Base-by-base conservation (phyloP, 176 grass and related monocot species). In the Oryza brachyantha region DNA sequence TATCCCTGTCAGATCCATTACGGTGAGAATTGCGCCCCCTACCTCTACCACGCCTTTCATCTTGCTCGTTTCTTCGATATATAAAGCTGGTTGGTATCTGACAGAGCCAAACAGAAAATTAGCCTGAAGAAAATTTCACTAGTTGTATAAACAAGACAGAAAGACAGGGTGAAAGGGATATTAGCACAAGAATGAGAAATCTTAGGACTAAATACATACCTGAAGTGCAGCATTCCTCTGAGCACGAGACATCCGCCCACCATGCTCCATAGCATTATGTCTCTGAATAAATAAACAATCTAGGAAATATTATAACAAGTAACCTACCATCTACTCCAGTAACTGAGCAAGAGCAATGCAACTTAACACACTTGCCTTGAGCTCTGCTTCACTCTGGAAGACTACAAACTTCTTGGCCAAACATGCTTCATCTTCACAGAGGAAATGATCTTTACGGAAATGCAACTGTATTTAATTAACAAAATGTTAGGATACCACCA, bases 51-150 rank as follows among this genome's bases (percentile, higher is more conserved):
- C 77, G 89, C 69, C 90, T 86, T 54, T 87, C 90, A 42, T 93
- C 92, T 87, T 93, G 86, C 75, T 94, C 96, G 75, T 64, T 89
- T 64, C 85, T 90, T 65, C 92, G 70, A 82, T 93, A 99, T 75
- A 91, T 93, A 73, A 99, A 99, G 84, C 96, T 99, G 45, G 96
- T 95, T 43, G 96, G 92, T 87, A 99, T 91, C 92, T 95, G 79
- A 87, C 63, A 76, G 64, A 54, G 79, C 34, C 69, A 70, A 83
- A 90, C 84, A 78, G 29, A 79, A 83, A 76, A 5, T 75, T 79
- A 79, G 69, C 1, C 54, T 10, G 6, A 37, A 74, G 37, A 13
- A 68, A 79, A 68, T 48, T 48, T 14, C 7, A 55, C 7, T 55
- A 55, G 29, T 71, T 21, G 32, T 48, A 50, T n/a, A 65, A 45